A percentile compares a stretch with the other conserved stretches of the same genome.
Conservation (phyloP, 345 rosid genomes). For the Gossypium longicalyx region DNA sequence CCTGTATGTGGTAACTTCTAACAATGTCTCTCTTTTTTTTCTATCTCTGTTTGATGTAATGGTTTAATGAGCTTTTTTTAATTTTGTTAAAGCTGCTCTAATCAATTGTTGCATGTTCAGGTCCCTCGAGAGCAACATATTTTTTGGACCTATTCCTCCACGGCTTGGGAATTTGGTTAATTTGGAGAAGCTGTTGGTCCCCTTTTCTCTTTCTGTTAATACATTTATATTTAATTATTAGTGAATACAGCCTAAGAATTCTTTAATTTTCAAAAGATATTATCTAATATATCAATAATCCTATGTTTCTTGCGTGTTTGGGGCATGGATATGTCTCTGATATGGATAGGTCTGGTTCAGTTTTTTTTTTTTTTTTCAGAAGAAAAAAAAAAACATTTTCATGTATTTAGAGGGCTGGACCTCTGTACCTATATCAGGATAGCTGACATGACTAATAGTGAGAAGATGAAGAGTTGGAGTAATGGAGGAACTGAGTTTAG, state of each 20-base stretch:
- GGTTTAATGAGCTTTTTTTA: background rate
- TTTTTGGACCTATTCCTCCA: constrained; percentile 11
- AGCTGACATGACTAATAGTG: no score
- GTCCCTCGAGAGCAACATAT: constrained; percentile 13
- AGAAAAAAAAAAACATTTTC: no score
- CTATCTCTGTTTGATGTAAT: background rate
- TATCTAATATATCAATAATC: background rate
- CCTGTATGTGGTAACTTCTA: constrained; percentile 28
- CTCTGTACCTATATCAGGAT: no score
- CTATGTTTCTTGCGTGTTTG: no score
- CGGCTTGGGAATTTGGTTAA: constrained; percentile 14
- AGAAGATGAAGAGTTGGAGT: no score
- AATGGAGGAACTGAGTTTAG: background rate
- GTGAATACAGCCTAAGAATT: background rate
- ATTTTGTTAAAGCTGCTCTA: background rate
- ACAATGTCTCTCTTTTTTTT: background rate
- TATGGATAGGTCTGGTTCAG: no score
- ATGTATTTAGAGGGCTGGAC: no score
- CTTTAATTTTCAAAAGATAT: background rate
- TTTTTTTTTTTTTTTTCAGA: no score
- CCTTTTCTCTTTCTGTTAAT: background rate
- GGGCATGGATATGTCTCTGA: no score
- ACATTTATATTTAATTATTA: background rate
- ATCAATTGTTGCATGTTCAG: background rate
- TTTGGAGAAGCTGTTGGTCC: background rate